Base-by-base conservation (phyloP, 2,329 filamentous ascomycete species). In the Fusarium chaquense region DNA sequence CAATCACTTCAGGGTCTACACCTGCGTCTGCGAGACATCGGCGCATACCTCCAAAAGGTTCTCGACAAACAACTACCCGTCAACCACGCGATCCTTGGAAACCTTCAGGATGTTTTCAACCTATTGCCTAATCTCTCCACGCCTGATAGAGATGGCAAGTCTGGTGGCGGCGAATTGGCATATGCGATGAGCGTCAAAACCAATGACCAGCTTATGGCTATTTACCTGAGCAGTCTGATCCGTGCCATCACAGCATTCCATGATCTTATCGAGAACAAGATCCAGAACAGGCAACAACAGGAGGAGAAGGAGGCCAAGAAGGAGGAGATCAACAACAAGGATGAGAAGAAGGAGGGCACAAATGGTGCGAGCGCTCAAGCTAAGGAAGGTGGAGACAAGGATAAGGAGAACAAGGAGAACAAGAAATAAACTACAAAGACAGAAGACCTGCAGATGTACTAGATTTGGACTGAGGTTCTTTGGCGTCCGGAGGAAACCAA, bases 41-140 rank as follows among this genome's bases (percentile, higher is more conserved):
- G 94, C 62, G 88, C 92, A 74, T 99, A 99, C 81, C 89, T 99
- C 30, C 93, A 97, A 80, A 98, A 98, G 81, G 96, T 99, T 12
- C 89, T 98, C 61, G 93, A 97, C 78, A 92, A 92, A 73, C 91
- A 97, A 75, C 87, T 99, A 36, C 96, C 96, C 6, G 91, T 98
- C 78, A 99, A 99, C 83, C 96, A 99, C 79, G 93, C 94, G 59
- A 98, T 99, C 67, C 88, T 99, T 30, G 96, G 95, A 72, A 97
- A 98, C 78, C 90, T 99, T n/a, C 96, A 99, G 84, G 96, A 99
- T 77, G 93, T 98, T 67, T 99, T 99, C 87, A 99, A 99, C 82
- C 90, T 99, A 44, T 89, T 99, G 26, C 96, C 96, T 49, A 99
- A 99, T 82, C 88, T 99, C 54, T 94, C 93, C 12, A 97, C 94